Conservation (phyloP, 768 basidiomycete genomes). For the Tricholoma flavovirens region DNA sequence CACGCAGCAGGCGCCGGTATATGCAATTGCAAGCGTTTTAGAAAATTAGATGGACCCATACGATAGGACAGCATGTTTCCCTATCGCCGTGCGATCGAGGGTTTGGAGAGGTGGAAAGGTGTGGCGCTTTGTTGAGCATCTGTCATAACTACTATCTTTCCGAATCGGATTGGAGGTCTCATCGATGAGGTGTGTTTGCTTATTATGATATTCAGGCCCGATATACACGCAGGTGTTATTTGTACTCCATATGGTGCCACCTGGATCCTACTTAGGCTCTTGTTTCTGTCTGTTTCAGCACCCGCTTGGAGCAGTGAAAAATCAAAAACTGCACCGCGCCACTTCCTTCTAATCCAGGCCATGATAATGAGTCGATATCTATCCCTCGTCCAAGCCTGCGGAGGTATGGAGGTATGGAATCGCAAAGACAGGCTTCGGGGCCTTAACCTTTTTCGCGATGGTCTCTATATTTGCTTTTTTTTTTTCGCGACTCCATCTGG, state of each 20-base stretch:
- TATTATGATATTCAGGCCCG: background rate
- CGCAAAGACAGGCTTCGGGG: background rate
- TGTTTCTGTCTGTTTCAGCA: too few species aligned
- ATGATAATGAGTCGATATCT: too few species aligned
- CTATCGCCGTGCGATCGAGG: background rate
- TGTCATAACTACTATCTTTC: background rate
- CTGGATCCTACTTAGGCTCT: background rate
- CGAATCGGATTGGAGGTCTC: background rate
- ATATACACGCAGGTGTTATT: background rate
- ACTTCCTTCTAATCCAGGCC: background rate
- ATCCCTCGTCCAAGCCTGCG: background rate
- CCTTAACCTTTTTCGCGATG: background rate
- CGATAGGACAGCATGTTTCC: background rate
- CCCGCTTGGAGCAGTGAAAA: too few species aligned
- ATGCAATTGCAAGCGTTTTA: too few species aligned
- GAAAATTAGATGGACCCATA: too few species aligned
- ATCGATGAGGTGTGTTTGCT: background rate
- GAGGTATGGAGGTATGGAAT: background rate
- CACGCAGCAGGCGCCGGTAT: too few species aligned
- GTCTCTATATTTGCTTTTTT: background rate
- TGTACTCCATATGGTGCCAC: background rate
- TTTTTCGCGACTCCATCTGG: background rate
- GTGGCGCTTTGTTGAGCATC: background rate
- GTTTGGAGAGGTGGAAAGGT: background rate
- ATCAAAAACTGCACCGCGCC: too few species aligned